phyloP scores from a whole-genome alignment of 495 filamentous ascomycete species.

The Talaromyces stipitatus region DNA sequence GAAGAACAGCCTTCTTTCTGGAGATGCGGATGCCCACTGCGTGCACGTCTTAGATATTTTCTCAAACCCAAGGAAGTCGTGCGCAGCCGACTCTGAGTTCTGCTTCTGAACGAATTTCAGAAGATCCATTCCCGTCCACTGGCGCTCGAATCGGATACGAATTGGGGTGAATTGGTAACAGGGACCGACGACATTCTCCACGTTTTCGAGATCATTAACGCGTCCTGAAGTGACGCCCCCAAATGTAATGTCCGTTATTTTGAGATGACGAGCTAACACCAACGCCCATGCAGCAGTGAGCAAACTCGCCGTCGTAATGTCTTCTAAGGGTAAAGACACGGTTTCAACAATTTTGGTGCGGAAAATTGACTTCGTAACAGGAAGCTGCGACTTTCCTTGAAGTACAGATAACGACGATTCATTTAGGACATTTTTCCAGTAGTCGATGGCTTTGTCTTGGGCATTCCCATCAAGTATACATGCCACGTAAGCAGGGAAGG shows the following conservation, averaged over 20 bases:
- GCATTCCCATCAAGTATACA: conserved; percentile 8
- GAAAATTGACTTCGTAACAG: conserved; percentile 29
- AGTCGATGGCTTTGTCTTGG: conserved; percentile 17
- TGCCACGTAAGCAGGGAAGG: conserved; percentile 47
- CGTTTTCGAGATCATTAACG: conserved; percentile 32
- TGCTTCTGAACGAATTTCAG: conserved; percentile 26
- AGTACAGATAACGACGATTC: conserved; percentile 45
- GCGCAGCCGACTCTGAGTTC: conserved; percentile 17
- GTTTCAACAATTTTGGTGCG: conserved; percentile 26
- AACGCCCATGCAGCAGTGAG: conserved; percentile 58
- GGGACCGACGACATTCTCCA: conserved; percentile 38
- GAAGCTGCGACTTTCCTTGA: conserved; percentile 20
- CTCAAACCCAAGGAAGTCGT: conserved; percentile 26
- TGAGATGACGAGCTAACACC: conserved; percentile 43
- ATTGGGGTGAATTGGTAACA: conserved; percentile 32
- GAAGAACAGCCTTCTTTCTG: conserved; percentile 4
- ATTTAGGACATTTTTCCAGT: conserved; percentile 47
- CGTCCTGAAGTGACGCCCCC: conserved; percentile 49
- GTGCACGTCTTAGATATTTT: conserved; percentile 20
- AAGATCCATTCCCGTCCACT: conserved; percentile 29
- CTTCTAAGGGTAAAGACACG: conserved; percentile 30
- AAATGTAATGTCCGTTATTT: conserved; percentile 47
- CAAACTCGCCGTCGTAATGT: conserved; percentile 49
- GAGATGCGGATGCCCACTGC: conserved; percentile 13
- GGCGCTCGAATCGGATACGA: conserved; percentile 21